A percentile compares a stretch with the other conserved stretches of the same genome.
Conservation (phyloP, 2,329 filamentous ascomycete genomes). For the Sporothrix dimorphospora region DNA sequence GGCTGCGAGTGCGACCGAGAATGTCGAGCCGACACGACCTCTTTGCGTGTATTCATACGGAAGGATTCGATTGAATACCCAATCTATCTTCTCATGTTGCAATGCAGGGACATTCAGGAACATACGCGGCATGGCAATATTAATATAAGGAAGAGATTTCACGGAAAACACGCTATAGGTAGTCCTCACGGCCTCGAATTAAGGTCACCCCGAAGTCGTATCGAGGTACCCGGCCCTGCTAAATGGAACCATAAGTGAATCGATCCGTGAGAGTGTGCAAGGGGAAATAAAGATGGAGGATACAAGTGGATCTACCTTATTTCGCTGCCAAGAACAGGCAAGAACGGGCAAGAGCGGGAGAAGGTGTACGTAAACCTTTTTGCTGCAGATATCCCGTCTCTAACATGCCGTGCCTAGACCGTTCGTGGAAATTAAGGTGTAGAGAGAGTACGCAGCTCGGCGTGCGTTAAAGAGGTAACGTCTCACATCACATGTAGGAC, state of each 20-base stretch:
- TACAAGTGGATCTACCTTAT: not conserved
- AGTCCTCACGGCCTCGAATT: not conserved
- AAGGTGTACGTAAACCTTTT: constrained; percentile 12
- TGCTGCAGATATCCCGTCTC: not conserved
- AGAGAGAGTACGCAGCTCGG: not conserved
- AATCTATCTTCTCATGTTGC: not conserved
- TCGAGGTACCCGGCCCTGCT: not conserved
- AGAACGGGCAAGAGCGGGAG: not conserved
- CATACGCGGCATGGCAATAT: not conserved
- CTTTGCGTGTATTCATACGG: no score
- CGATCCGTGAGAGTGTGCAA: not conserved
- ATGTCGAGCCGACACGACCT: constrained; percentile 3
- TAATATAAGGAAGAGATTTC: not conserved
- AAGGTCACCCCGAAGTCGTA: not conserved
- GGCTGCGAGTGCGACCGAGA: not conserved
- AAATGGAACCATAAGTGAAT: not conserved
- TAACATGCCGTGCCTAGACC: not conserved
- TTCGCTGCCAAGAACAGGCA: constrained; percentile 1
- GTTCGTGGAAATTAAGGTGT: not conserved
- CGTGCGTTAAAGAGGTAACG: not conserved
- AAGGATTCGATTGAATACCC: not conserved
- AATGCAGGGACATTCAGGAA: constrained; percentile 1
- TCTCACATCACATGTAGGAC: not conserved
- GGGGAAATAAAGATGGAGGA: no score
- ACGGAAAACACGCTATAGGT: not conserved